A percentile compares a stretch with the other conserved stretches of the same genome.
These are phyloP conservation scores for Capsicum baccatum DNA, from an alignment of 257 asterid species.

Conservation along the genomic window DNA sequence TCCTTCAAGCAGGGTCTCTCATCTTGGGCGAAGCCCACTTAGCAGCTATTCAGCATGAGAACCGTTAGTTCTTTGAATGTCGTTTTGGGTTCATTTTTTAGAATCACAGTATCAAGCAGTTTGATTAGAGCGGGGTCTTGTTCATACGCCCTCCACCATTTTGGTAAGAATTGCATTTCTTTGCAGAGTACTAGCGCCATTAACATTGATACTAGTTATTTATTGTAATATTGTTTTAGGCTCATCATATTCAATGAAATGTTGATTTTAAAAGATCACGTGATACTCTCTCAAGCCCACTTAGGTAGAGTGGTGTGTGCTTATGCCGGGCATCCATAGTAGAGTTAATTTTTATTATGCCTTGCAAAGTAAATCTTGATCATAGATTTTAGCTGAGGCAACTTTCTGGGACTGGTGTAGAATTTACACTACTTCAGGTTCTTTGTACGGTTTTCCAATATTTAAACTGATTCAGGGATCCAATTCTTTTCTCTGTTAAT, in stretches of 20 bases:
- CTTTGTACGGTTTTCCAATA: neutral
- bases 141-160: slow-evolving; percentile 28
- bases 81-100: slow-evolving; percentile 20
- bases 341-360: neutral
- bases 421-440: neutral
- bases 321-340: neutral
- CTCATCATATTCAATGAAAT: neutral
- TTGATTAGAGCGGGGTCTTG: slow-evolving; percentile 20
- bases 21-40: slow-evolving; percentile 65
- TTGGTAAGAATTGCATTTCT: slow-evolving; percentile 22
- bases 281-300: neutral
- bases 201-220: slow-evolving; percentile 16
- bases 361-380: neutral
- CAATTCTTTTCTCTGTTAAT: neutral
- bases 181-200: slow-evolving; percentile 19
- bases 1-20: slow-evolving; percentile 65
- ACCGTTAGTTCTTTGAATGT: neutral
- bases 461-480: slow-evolving; percentile 2
- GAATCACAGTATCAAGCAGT: slow-evolving; percentile 25
- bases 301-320: neutral
- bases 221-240: slow-evolving; percentile 29
- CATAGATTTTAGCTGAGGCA: neutral
- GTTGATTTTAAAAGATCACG: neutral
- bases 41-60: slow-evolving; percentile 26
- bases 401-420: slow-evolving; percentile 13